Evolutionary conservation across 2,329 filamentous ascomycete species (phyloP).

Genomic region (Trichoderma harzianum): DNA sequence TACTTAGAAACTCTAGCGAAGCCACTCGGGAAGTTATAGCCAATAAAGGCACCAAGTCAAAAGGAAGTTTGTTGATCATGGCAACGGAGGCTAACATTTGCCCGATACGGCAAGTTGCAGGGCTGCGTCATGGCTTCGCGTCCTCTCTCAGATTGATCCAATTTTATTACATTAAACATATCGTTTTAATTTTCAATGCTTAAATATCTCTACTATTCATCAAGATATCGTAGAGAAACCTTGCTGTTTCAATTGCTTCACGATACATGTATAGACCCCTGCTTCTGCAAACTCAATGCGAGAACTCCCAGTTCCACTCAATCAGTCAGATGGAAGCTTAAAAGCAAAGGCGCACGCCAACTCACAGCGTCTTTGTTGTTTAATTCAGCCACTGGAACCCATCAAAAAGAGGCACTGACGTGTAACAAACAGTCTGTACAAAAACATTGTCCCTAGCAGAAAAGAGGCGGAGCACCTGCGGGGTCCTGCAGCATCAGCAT

Average conservation of each 20-base stretch:
- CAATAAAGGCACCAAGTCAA: not conserved
- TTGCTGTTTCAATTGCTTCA: not conserved
- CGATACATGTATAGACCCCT: not conserved
- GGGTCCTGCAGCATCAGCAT: not conserved
- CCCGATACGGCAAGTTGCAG: not conserved
- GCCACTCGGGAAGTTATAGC: not conserved
- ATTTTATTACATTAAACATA: not conserved
- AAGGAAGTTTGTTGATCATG: not conserved
- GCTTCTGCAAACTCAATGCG: not conserved
- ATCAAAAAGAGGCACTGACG: not conserved
- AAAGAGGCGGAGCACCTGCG: slow-evolving; percentile 9
- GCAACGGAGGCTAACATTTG: not conserved
- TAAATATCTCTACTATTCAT: not conserved
- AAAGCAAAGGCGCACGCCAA: not conserved
- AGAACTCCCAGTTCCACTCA: not conserved
- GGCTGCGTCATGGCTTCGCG: not conserved
- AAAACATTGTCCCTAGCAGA: not conserved
- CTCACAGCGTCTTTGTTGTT: not conserved
- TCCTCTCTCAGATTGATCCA: not conserved
- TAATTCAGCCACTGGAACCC: not conserved
- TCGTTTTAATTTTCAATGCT: not conserved
- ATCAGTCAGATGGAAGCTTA: not conserved
- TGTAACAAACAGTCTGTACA: not conserved
- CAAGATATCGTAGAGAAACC: accelerated
- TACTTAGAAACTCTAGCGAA: not conserved